phyloP scores from a whole-genome alignment of 2,329 filamentous ascomycete species.

The Fusarium papillatum region DNA sequence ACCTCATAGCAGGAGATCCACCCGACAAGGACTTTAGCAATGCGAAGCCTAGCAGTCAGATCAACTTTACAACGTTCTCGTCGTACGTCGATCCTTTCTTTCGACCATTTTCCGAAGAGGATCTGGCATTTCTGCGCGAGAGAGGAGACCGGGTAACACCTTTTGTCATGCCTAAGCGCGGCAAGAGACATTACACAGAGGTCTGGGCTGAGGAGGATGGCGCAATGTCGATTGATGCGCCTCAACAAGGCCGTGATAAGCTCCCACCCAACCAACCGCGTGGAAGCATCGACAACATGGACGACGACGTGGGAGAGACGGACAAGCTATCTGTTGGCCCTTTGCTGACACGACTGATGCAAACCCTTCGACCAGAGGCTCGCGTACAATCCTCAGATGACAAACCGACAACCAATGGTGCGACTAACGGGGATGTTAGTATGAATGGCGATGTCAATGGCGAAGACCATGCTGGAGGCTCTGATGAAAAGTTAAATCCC shows the following conservation, averaged over 20 bases:
- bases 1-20: slow-evolving; percentile 89
- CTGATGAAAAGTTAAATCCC: slow-evolving; percentile 53
- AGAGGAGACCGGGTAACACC: slow-evolving; percentile 86
- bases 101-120: slow-evolving; percentile 90
- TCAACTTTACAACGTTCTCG: slow-evolving; percentile 94
- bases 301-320: slow-evolving; percentile 87
- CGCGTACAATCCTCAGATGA: slow-evolving; percentile 69
- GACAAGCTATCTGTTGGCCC: slow-evolving; percentile 92
- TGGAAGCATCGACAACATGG: slow-evolving; percentile 88
- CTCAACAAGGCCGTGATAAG: slow-evolving; percentile 72
- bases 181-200: slow-evolving; percentile 88
- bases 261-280: slow-evolving; percentile 85
- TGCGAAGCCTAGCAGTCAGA: slow-evolving; percentile 93
- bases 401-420: slow-evolving; percentile 65
- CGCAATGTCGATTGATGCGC: slow-evolving; percentile 78
- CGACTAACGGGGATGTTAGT: slow-evolving; percentile 67
- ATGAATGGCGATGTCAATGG: slow-evolving; percentile 63
- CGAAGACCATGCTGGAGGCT: slow-evolving; percentile 49
- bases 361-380: slow-evolving; percentile 84
- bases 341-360: slow-evolving; percentile 84
- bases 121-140: slow-evolving; percentile 92
- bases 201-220: slow-evolving; percentile 97
- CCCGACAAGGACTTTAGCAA: slow-evolving; percentile 97
- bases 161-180: slow-evolving; percentile 88
- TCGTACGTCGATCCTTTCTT: slow-evolving; percentile 94